Evolutionary conservation across 805 yeast species (phyloP).

Genomic region (Cyberlindnera subsufficiens): DNA sequence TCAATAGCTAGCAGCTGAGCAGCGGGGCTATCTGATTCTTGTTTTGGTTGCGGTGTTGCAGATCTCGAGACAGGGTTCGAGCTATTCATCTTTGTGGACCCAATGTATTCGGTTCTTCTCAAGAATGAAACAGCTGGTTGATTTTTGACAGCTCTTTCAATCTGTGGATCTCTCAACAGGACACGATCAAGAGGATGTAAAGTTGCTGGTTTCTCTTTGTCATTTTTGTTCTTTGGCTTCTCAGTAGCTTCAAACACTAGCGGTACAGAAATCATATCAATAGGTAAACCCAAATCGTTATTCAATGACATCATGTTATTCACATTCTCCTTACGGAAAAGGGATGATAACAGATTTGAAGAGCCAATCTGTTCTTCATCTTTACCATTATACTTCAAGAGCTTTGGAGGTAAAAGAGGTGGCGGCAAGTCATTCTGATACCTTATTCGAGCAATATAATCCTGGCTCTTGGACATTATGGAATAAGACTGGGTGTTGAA

Average conservation of each 20-base stretch:
- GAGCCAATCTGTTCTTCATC: constrained; percentile 41
- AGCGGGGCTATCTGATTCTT: constrained; percentile 44
- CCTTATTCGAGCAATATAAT: constrained; percentile 74
- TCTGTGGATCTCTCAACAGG: constrained; percentile 74
- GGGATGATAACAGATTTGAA: constrained; percentile 56
- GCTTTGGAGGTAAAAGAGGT: constrained; percentile 87
- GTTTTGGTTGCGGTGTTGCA: constrained; percentile 6
- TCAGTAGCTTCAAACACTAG: constrained; percentile 51
- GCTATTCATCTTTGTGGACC: constrained; percentile 5
- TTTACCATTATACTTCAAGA: constrained; percentile 45
- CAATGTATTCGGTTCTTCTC: constrained; percentile 88
- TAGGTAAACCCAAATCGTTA: constrained; percentile 65
- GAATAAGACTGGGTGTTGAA: not conserved
- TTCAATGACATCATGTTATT: constrained; percentile 53
- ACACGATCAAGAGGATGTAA: constrained; percentile 76
- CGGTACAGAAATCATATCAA: constrained; percentile 63
- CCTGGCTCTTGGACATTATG: constrained; percentile 51
- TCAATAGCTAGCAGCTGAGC: constrained; percentile 68
- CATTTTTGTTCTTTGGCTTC: constrained; percentile 24
- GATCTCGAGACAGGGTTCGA: constrained; percentile 11
- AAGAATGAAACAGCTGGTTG: constrained; percentile 61
- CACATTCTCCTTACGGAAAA: constrained; percentile 66
- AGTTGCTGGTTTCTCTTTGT: not conserved
- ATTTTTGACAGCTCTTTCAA: constrained; percentile 28
- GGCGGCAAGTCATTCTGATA: constrained; percentile 88